A percentile compares a stretch with the other conserved stretches of the same genome.
phyloP scores from a whole-genome alignment of 2,329 filamentous ascomycete genomes.

The Colletotrichum filicis region DNA sequence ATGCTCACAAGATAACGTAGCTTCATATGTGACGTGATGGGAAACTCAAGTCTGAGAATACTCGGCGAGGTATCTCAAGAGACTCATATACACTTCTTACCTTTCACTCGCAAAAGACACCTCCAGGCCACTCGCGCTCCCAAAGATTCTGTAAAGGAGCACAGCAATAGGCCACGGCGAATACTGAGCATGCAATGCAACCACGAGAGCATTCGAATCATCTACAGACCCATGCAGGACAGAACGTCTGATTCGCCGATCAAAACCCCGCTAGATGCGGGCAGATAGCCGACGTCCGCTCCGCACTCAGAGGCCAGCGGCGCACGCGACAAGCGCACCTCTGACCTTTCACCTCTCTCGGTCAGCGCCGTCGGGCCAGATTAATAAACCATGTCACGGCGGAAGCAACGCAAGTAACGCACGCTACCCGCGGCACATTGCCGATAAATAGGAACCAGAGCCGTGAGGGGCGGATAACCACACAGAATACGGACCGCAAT shows the following conservation, averaged over 20 bases:
- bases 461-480: not conserved
- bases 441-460: not conserved
- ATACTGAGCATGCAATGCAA: not conserved
- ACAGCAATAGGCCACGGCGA: not conserved
- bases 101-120: no score
- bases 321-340: conserved; percentile 9
- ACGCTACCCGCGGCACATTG: not conserved
- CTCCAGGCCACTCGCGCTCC: no score
- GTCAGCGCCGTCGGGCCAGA: not conserved
- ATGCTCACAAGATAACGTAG: no score
- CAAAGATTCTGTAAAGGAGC: no score
- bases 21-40: no score
- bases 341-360: not conserved
- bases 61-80: no score
- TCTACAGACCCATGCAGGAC: not conserved
- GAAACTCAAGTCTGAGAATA: no score
- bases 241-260: not conserved
- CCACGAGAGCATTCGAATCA: not conserved
- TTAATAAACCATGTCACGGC: not conserved
- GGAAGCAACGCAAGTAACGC: not conserved
- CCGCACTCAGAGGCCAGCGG: not conserved
- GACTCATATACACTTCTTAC: no score
- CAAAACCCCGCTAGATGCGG: not conserved
- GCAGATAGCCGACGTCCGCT: not conserved
- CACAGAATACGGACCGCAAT: not conserved